Percentiles rank a stretch among this genome's conserved stretches.
phyloP scores from a whole-genome alignment of 2,329 filamentous ascomycete species.

The Sporothrix globosa region DNA sequence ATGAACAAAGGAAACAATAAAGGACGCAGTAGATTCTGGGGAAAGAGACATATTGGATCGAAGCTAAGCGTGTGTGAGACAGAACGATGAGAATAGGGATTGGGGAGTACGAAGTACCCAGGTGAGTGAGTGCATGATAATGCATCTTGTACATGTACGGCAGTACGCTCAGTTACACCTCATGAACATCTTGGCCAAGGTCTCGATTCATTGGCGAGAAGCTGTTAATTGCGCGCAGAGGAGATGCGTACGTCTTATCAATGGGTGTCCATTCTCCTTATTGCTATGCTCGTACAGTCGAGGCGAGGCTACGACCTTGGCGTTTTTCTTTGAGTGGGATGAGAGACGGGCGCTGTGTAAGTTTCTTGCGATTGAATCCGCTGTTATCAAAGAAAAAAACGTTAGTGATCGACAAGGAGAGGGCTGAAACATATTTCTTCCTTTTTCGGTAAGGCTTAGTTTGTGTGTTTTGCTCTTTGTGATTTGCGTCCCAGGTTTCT shows the following conservation, averaged over 20 bases:
- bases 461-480: neutral
- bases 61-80: neutral
- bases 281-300: neutral
- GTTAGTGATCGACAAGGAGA: slow-evolving; percentile 17
- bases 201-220: neutral
- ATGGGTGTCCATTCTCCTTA: neutral
- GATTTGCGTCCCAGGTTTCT: neutral
- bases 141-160: neutral
- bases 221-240: neutral
- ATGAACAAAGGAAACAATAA: neutral
- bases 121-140: neutral
- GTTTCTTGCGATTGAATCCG: neutral
- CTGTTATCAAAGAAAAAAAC: slow-evolving; percentile 17
- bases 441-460: neutral
- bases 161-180: neutral
- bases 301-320: slow-evolving; percentile 17
- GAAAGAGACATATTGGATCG: neutral
- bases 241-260: slow-evolving; percentile 3
- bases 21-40: neutral
- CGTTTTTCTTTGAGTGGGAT: neutral
- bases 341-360: neutral
- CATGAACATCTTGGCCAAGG: too few relatives aligned
- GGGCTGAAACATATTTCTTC: neutral
- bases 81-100: neutral
- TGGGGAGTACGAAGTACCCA: neutral